A percentile compares a stretch with the other conserved stretches of the same genome.
phyloP scores from a whole-genome alignment of 2,329 filamentous ascomycete genomes.

The Paecilomyces dactylethromorphus region DNA sequence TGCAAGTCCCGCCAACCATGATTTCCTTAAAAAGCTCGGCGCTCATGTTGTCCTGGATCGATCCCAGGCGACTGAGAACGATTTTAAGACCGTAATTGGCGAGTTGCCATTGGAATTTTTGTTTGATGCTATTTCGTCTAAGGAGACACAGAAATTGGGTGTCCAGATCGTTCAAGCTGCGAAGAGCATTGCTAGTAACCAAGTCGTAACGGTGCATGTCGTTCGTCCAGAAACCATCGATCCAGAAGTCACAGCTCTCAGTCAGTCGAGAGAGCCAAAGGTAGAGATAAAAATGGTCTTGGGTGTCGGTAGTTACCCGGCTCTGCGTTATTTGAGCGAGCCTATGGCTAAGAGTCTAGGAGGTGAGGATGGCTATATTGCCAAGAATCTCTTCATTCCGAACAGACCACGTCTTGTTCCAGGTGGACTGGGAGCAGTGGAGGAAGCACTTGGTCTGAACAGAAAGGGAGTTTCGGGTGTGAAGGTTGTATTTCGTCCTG shows the following conservation, averaged over 20 bases:
- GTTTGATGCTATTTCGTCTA: conserved; percentile 23
- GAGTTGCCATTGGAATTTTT: conserved; percentile 21
- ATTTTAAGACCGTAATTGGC: conserved; percentile 18
- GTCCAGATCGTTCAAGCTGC: conserved; percentile 8
- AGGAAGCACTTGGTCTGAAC: background rate
- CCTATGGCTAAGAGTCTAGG: conserved; percentile 17
- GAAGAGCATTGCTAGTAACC: background rate
- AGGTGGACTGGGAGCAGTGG: conserved; percentile 18
- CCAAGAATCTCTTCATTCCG: conserved; percentile 20
- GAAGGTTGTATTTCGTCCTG: background rate
- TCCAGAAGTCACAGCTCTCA: conserved; percentile 12
- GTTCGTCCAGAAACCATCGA: conserved; percentile 10
- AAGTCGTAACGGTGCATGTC: background rate
- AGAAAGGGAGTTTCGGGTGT: background rate
- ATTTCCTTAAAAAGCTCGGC: conserved; percentile 11
- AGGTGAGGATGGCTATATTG: conserved; percentile 20
- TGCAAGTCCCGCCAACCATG: conserved; percentile 19
- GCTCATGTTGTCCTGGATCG: conserved; percentile 23
- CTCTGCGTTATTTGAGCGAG: conserved; percentile 22
- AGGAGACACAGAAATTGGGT: conserved; percentile 22
- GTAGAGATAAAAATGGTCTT: conserved; percentile 11
- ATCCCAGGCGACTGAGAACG: conserved; percentile 4
- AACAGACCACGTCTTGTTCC: conserved; percentile 20
- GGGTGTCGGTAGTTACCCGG: conserved; percentile 18
- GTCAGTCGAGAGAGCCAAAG: conserved; percentile 8